Percentiles rank a stretch among this genome's conserved stretches.
Conservation (phyloP, 2,329 filamentous ascomycete genomes). For the Raffaelea albimanens region DNA sequence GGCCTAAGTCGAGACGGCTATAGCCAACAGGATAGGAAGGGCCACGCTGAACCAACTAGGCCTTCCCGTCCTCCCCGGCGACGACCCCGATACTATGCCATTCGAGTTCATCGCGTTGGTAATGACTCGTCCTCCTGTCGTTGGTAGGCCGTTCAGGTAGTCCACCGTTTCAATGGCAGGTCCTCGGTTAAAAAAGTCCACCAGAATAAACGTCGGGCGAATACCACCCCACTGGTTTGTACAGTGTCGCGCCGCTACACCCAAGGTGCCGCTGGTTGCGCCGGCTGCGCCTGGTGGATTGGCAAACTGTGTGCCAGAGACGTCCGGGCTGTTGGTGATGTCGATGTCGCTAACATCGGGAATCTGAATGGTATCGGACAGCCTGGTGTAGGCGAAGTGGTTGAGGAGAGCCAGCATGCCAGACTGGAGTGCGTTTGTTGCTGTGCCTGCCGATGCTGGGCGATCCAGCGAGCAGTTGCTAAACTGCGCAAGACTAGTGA, state of each 20-base stretch:
- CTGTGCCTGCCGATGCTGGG: slow-evolving; percentile 41
- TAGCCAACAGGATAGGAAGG: too few relatives aligned
- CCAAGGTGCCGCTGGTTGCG: slow-evolving; percentile 38
- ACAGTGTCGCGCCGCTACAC: slow-evolving; percentile 45
- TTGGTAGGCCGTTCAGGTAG: slow-evolving; percentile 47
- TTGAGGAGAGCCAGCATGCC: slow-evolving; percentile 66
- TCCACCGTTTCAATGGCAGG: slow-evolving; percentile 63
- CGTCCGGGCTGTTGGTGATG: slow-evolving; percentile 56
- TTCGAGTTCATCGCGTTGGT: slow-evolving; percentile 1
- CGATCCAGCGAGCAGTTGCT: slow-evolving; percentile 59
- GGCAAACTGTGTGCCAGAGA: slow-evolving; percentile 19
- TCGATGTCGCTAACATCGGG: slow-evolving; percentile 52
- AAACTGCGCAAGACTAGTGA: slow-evolving; percentile 53
- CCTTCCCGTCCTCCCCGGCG: too few relatives aligned
- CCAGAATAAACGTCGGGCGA: slow-evolving; percentile 63
- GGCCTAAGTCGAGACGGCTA: too few relatives aligned
- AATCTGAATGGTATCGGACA: slow-evolving; percentile 45
- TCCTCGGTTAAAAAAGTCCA: slow-evolving; percentile 71
- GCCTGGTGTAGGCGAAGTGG: slow-evolving; percentile 61
- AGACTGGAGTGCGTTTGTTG: slow-evolving; percentile 42
- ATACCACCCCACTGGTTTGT: slow-evolving; percentile 47
- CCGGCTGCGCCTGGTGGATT: not conserved
- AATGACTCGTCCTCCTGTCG: slow-evolving; percentile 15
- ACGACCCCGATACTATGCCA: not conserved
- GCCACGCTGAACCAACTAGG: too few relatives aligned